Evolutionary conservation across 345 rosid genomes (phyloP).

Genomic region (Anacardium occidentale): DNA sequence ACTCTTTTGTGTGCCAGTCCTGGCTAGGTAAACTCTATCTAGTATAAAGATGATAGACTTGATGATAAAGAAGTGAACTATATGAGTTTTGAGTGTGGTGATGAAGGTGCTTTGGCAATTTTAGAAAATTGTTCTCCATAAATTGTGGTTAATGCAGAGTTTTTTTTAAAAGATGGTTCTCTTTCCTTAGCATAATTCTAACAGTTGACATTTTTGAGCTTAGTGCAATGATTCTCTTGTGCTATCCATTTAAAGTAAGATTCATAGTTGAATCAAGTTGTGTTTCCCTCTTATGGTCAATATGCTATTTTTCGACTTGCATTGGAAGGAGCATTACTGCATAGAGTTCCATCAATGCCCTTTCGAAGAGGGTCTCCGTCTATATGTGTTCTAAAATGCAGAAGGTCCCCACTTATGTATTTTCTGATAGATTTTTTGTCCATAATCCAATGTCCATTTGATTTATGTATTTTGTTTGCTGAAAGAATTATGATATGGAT

Average conservation of each 20-base stretch:
- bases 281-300: not conserved
- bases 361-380: not conserved
- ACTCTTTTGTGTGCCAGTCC: not conserved
- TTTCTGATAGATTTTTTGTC: not conserved
- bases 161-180: not conserved
- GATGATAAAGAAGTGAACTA: not conserved
- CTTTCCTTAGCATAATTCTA: not conserved
- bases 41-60: not conserved
- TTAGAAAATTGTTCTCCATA: not conserved
- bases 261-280: slow-evolving; percentile 5
- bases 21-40: not conserved
- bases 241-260: not conserved
- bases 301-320: not conserved
- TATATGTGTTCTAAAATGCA: not conserved
- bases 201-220: not conserved
- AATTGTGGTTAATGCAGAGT: not conserved
- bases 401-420: not conserved
- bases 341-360: not conserved
- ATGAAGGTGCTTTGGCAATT: not conserved
- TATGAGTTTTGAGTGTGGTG: not conserved
- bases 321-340: not conserved
- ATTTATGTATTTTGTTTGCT: not conserved
- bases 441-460: not conserved
- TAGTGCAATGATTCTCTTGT: not conserved
- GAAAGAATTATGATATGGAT: not conserved